Conservation (phyloP, 2,329 filamentous ascomycete species). For the Aspergillus alliaceus region DNA sequence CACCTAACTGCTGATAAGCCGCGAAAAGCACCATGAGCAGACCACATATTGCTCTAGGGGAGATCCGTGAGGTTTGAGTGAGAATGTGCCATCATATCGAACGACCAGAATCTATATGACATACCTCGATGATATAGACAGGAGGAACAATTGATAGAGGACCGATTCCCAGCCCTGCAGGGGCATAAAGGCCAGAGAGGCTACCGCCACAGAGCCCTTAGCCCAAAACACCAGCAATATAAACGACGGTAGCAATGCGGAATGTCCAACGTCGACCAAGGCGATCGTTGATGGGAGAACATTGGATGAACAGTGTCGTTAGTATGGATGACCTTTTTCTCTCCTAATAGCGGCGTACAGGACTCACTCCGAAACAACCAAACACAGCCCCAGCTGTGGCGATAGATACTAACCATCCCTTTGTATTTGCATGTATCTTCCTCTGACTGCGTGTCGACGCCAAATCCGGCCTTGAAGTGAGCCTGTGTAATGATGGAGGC, state of each 20-base stretch:
- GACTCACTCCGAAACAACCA: constrained; percentile 17
- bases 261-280: constrained; percentile 20
- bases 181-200: constrained; percentile 16
- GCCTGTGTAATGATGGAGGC: constrained; percentile 20
- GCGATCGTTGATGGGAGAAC: constrained; percentile 16
- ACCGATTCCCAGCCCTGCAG: constrained; percentile 19
- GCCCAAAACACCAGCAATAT: constrained; percentile 19
- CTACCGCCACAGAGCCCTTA: constrained; percentile 16
- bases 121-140: constrained; percentile 8
- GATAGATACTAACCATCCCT: constrained; percentile 22
- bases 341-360: neutral
- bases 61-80: constrained; percentile 3
- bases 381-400: constrained; percentile 20
- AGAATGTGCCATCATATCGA: neutral
- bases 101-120: neutral
- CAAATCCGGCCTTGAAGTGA: constrained; percentile 16
- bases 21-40: constrained; percentile 19
- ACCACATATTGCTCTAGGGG: constrained; percentile 19
- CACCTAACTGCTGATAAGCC: constrained; percentile 20
- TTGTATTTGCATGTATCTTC: constrained; percentile 20
- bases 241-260: constrained; percentile 13
- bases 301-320: neutral
- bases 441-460: constrained; percentile 13
- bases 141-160: constrained; percentile 15
- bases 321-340: neutral